Conservation (phyloP, 495 filamentous ascomycete genomes). For the Penicillium ucsense region DNA sequence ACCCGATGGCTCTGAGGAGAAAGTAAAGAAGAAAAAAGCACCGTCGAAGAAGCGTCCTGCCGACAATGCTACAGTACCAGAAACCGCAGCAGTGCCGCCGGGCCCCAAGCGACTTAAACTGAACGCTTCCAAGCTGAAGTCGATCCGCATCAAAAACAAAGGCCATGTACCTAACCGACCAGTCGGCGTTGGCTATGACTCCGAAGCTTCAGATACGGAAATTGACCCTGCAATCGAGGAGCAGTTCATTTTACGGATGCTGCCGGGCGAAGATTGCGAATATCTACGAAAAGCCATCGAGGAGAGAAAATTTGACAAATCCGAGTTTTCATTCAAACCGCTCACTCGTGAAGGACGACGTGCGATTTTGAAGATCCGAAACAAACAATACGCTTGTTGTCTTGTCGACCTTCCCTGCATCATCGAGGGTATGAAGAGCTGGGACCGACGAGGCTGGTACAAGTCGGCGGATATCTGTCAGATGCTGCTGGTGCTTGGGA, state of each 20-base stretch:
- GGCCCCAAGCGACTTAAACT: slow-evolving; percentile 37
- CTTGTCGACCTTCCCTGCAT: slow-evolving; percentile 87
- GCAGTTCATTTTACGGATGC: slow-evolving; percentile 81
- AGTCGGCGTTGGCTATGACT: slow-evolving; percentile 84
- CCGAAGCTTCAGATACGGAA: slow-evolving; percentile 88
- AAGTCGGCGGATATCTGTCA: slow-evolving; percentile 93
- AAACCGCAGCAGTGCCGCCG: slow-evolving; percentile 16
- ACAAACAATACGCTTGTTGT: slow-evolving; percentile 64
- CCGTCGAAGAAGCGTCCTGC: slow-evolving; percentile 35
- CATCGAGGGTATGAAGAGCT: slow-evolving; percentile 91
- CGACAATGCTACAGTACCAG: slow-evolving; percentile 17
- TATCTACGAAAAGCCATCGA: slow-evolving; percentile 61
- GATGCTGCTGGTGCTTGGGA: slow-evolving; percentile 78
- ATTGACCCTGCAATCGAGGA: slow-evolving; percentile 78
- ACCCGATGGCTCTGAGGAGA: slow-evolving; percentile 17
- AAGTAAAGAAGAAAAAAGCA: slow-evolving; percentile 37
- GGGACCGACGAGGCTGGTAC: slow-evolving; percentile 84
- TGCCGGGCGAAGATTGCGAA: slow-evolving; percentile 75
- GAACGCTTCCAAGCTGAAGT: slow-evolving; percentile 36
- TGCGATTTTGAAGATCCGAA: slow-evolving; percentile 58
- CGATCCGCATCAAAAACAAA: slow-evolving; percentile 47
- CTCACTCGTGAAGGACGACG: slow-evolving; percentile 65
- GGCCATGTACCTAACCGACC: slow-evolving; percentile 54
- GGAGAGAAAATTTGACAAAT: slow-evolving; percentile 61
- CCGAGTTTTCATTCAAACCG: slow-evolving; percentile 66